Base-by-base conservation (phyloP, 306 rosid species). In the Fagus crenata region DNA sequence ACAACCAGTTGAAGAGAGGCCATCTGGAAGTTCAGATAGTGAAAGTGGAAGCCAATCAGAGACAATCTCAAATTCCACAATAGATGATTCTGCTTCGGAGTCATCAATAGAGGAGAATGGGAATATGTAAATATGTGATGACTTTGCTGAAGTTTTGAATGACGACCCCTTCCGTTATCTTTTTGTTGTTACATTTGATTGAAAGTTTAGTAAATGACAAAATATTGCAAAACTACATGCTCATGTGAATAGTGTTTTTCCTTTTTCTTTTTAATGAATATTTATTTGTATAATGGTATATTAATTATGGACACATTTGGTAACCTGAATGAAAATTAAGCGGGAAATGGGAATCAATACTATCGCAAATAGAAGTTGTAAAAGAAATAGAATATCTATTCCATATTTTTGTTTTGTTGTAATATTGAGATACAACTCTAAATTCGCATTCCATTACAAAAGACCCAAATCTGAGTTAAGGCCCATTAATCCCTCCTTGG, bases 41-140 rank as follows among this genome's bases (percentile, higher is more conserved):
- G 98, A 94, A 77, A 88, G 83, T 76, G 91, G 93, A 83, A 90
- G 90, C 81, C 93, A 87, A 65, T 76, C 85, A 76, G 98, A 93
- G 82, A 89, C 89, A 3, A 78, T 82, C 64, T 90, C 98, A 63
- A 89, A 87, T 79, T 94, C 98, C 43, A 94, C 96, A 68, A 64
- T 83, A 0, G 98, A 92, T 82, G 98, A 94, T 77, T 92, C 95
- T 74, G 89, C 96, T 77, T 94, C 98, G 49, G 98, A 92, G 83
- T 89, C 97, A 71, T 94, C 97, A 4, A 56, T 84, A 37, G 97
- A 94, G 75, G 90, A 94, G 69, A 88, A 83, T 84, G 90, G 89
- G 36, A 81, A 73, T 76, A 40, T 89, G 85, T 87, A 80, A 90
- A 89, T 85, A 86, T 69, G 63, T 69, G 17, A 75, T 14, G 73